phyloP scores from a whole-genome alignment of 805 yeast genomes.

The Maudiozyma bulderi region DNA sequence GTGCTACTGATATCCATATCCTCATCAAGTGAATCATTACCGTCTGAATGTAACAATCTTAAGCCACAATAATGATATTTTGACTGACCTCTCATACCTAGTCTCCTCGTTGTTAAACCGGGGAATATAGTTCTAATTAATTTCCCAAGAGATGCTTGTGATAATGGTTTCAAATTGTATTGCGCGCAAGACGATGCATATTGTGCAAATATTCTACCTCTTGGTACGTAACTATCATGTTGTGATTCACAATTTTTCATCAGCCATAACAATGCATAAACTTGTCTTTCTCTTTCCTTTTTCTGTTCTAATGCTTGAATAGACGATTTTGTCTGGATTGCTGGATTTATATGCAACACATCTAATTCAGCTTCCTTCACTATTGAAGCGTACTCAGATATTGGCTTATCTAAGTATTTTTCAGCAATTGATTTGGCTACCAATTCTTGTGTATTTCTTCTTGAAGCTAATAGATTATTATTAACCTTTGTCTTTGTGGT shows the following conservation, averaged over 20 bases:
- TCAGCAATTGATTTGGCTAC: constrained; percentile 26
- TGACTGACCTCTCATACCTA: constrained; percentile 75
- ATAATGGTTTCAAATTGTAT: constrained; percentile 46
- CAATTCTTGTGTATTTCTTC: constrained; percentile 16
- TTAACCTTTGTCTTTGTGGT: constrained; percentile 6
- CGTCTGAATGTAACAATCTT: constrained; percentile 27
- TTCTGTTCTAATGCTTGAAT: constrained; percentile 27
- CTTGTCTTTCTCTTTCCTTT: constrained; percentile 57
- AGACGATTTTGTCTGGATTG: constrained; percentile 22
- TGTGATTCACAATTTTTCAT: constrained; percentile 49
- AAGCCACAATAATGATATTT: constrained; percentile 83
- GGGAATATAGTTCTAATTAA: constrained; percentile 59
- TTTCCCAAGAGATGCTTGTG: constrained; percentile 75
- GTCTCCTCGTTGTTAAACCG: constrained; percentile 57
- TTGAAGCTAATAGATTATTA: constrained; percentile 4
- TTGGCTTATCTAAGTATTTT: constrained; percentile 28
- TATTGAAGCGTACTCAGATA: constrained; percentile 36
- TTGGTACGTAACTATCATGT: constrained; percentile 47
- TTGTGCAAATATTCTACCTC: constrained; percentile 59
- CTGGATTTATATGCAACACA: constrained; percentile 23
- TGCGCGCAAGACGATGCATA: constrained; percentile 51
- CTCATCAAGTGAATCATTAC: neutral
- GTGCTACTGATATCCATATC: neutral
- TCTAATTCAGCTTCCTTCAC: constrained; percentile 36
- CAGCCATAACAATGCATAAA: constrained; percentile 77